Conservation (phyloP, 768 basidiomycete species). For the Leccinum boreale region DNA sequence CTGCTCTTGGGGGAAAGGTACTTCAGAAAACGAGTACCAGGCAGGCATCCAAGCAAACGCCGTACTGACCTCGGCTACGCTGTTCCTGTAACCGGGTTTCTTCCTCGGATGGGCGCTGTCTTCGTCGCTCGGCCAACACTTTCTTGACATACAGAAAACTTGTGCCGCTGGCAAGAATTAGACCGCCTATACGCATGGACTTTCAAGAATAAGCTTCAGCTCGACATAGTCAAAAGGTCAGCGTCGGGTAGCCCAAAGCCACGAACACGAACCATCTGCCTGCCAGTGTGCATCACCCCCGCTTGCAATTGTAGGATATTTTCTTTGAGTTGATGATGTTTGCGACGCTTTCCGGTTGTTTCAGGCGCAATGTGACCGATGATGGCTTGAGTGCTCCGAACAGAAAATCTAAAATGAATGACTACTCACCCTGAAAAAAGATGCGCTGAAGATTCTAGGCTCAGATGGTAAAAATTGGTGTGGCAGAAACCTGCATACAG, state of each 20-base stretch:
- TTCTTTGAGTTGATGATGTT: background rate
- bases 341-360: constrained; percentile 2
- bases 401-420: background rate
- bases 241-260: background rate
- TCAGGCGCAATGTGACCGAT: background rate
- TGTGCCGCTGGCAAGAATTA: constrained; percentile 27
- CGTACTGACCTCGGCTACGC: background rate
- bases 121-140: constrained; percentile 25
- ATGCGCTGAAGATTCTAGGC: background rate
- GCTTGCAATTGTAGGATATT: background rate
- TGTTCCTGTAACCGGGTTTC: constrained; percentile 15
- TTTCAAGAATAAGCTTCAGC: constrained; percentile 3
- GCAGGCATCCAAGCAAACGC: background rate
- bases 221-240: background rate
- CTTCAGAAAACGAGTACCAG: constrained; percentile 9
- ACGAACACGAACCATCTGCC: constrained; percentile 14
- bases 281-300: constrained; percentile 12
- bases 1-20: constrained; percentile 2
- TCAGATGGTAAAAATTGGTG: constrained; percentile 4
- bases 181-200: constrained; percentile 25
- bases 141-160: constrained; percentile 32
- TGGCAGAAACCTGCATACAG: background rate
- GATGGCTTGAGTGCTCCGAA: background rate
- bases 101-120: constrained; percentile 16
- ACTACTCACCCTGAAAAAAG: constrained; percentile 10